Base-by-base conservation (phyloP, 2,329 filamentous ascomycete species). In the Trichoderma sp. region DNA sequence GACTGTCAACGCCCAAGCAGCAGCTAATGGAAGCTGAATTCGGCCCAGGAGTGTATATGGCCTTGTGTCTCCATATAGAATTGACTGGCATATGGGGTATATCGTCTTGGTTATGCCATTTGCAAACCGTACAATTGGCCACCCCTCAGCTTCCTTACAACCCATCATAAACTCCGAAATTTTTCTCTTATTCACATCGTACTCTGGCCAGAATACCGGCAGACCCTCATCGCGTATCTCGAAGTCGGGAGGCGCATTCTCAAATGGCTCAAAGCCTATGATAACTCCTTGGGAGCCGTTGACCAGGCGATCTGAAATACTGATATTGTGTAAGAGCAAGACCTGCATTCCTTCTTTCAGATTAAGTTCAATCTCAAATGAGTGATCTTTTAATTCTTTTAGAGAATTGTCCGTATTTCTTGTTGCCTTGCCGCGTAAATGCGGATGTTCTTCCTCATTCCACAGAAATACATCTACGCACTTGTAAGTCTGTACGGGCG, bases 1-100 rank as follows among this genome's bases (percentile, higher is more conserved):
- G 2, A 90, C 86, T 0, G 85, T 91, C 75, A 91, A 85, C 0
- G 90, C 90, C 87, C 89, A 92, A 0, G 85, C 90, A 0, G 88
- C 82, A 1, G 84, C 79, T 0, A 92, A 81, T 0, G 90, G 90
- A 6, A 92, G 84, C 75, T 91, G 89, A 0, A 88, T 89, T n/a
- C 90, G 82, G 1, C 82, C 81, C 0, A 90, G 76, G 1, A 86
- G 74, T 43, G 82, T 85, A 73, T 85, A 85, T 0, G 86, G 86
- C 64, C 76, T 23, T 2, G 80, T 76, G 53, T 84, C 79, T 2
- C 86, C 87, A 0, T 87, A 73, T 67, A 86, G 80, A 20, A 80
- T 83, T 32, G 87, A 78, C 11, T 82, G 81, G 75, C 86, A 89
- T 13, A 86, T 82, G 0, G 88, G 83, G 43, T 82, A 85, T 30